These are phyloP conservation scores for Fonsecaea nubica DNA, from an alignment of 2,329 filamentous ascomycete species.

Conservation along the genomic window DNA sequence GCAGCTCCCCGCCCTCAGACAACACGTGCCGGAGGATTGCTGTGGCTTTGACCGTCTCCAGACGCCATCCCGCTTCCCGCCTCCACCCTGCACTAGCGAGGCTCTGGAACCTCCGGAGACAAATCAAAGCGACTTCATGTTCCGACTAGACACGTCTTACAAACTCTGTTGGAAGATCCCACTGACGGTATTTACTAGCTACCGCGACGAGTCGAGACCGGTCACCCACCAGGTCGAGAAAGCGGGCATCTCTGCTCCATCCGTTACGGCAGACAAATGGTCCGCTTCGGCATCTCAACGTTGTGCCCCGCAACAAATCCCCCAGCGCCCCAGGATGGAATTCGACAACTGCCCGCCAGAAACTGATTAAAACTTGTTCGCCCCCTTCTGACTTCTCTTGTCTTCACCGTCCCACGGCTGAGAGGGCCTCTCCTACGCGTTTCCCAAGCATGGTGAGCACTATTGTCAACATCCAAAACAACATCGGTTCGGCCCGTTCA, in stretches of 20 bases:
- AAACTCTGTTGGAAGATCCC: conserved; percentile 1
- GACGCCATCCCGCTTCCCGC: neutral
- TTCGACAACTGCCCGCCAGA: neutral
- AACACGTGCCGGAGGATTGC: conserved; percentile 13
- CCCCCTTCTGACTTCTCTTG: neutral
- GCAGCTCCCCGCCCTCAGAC: neutral
- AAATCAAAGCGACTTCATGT: neutral
- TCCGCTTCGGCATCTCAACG: neutral
- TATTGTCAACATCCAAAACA: neutral
- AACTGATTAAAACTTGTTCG: conserved; percentile 11
- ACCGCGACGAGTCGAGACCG: conserved; percentile 1
- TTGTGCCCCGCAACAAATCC: conserved; percentile 10
- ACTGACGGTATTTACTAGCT: neutral
- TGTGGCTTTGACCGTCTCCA: conserved; percentile 14
- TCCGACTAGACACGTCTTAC: conserved; percentile 18
- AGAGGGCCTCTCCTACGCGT: conserved; percentile 3
- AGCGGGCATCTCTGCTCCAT: neutral
- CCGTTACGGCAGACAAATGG: neutral
- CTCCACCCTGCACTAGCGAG: conserved; percentile 7
- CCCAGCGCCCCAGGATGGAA: neutral
- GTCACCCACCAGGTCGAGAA: neutral
- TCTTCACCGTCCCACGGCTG: conserved; percentile 5
- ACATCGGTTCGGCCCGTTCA: conserved; percentile 19
- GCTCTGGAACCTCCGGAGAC: conserved; percentile 7
- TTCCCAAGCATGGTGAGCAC: conserved; percentile 4